A percentile compares a stretch with the other conserved stretches of the same genome.
Conservation (phyloP, 2,329 filamentous ascomycete species). For the Verruconis gallopava region DNA sequence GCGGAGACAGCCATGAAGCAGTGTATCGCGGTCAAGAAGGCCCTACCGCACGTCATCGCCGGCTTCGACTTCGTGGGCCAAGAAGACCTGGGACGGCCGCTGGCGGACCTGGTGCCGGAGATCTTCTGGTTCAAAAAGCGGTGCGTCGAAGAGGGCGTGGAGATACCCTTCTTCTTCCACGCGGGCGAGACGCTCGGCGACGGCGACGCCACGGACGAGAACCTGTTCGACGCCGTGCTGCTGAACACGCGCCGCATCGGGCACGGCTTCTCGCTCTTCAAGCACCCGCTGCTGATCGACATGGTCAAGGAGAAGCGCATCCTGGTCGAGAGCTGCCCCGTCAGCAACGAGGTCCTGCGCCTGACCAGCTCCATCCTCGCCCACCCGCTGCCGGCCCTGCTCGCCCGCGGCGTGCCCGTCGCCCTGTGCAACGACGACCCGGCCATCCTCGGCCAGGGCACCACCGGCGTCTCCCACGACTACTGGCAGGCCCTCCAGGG, state of each 20-base stretch:
- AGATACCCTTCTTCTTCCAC: constrained; percentile 92
- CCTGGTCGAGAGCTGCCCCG: constrained; percentile 78
- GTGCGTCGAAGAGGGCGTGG: constrained; percentile 62
- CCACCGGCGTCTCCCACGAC: constrained; percentile 74
- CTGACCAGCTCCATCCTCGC: constrained; percentile 63
- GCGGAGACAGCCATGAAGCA: constrained; percentile 58
- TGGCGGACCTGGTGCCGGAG: constrained; percentile 66
- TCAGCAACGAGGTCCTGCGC: constrained; percentile 77
- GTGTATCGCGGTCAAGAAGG: constrained; percentile 70
- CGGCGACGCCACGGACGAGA: constrained; percentile 63
- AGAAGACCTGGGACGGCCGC: constrained; percentile 65
- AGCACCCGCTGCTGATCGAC: constrained; percentile 79
- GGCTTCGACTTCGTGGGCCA: constrained; percentile 83
- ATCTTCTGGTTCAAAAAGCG: constrained; percentile 89
- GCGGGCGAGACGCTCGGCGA: constrained; percentile 79
- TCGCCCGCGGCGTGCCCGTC: constrained; percentile 74
- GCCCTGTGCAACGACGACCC: constrained; percentile 85
- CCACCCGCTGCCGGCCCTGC: constrained; percentile 70
- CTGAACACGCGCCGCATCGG: constrained; percentile 82
- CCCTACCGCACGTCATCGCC: constrained; percentile 65
- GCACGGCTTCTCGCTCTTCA: constrained; percentile 77
- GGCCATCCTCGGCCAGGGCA: constrained; percentile 72
- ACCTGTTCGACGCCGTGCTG: constrained; percentile 80
- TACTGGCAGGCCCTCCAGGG: constrained; percentile 90
- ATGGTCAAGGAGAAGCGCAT: constrained; percentile 83